Base-by-base conservation (phyloP, 805 yeast species). In the Saccharomycopsis lassenensis region DNA sequence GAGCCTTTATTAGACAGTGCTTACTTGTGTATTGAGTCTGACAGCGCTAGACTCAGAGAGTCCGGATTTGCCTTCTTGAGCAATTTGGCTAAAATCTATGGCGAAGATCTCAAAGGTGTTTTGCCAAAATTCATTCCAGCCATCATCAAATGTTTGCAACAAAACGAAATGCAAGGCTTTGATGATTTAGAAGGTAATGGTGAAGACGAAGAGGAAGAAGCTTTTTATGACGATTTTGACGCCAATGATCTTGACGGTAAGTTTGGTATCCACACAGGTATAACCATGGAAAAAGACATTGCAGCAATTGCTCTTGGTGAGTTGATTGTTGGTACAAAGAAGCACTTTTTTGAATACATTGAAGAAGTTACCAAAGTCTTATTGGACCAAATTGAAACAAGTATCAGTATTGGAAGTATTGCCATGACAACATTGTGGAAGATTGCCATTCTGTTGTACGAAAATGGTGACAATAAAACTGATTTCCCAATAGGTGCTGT, bases 51-150 rank as follows among this genome's bases (percentile, higher is more conserved):
- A 63, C 71, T 91, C 50, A 79, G 95, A 65, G 99, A 91, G 62
- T 74, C 95, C 39, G 95, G 95, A 32, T 89, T 84, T 49, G 84
- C 95, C 8, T 86, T 91, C 58, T 76, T 91, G 60, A 77, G 94
- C 38, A 83, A 83, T 61, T 74, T 89, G 77, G 95, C 97, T 41
- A 83, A 82, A 63, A 95, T 91, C 23, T 91, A 89, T 62, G 94
- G 91, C 44, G 74, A 75, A 52, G 91, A 85, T 54, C 85, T 91
- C 56, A 74, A 89, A 34, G 80, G 89, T 27, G 86, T 84, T 67
- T 69, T 91, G 56, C 79, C 74, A 41, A 75, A 74, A 46, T 69
- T 91, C 42, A 70, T 91, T 51, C 95, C 95, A 23, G 81, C 77
- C 56, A 75, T 91, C 42, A 75, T 78, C 63, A 73, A 71, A 52